phyloP scores from a whole-genome alignment of 2,329 filamentous ascomycete genomes.

The Trichoderma citrinoviride region DNA sequence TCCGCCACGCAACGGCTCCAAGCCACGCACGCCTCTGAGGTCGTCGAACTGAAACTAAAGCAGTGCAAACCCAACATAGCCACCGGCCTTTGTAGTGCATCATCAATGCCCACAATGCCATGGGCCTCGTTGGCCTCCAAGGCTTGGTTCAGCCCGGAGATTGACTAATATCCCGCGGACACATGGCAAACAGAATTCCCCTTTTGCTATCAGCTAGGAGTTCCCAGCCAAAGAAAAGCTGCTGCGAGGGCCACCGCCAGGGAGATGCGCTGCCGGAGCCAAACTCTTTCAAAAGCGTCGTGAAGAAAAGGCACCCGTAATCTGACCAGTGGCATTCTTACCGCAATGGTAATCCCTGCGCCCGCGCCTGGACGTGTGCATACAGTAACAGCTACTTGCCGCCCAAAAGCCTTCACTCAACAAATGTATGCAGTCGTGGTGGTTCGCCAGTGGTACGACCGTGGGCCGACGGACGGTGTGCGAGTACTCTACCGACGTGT shows the following conservation, averaged over 20 bases:
- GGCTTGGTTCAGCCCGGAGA: not conserved
- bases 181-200: not conserved
- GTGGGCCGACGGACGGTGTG: not conserved
- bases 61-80: too few species aligned
- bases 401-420: not conserved
- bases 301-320: not conserved
- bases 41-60: too few species aligned
- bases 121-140: not conserved
- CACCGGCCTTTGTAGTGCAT: not conserved
- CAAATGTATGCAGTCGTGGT: not conserved
- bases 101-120: not conserved
- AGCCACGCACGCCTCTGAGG: not conserved
- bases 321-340: not conserved
- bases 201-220: not conserved
- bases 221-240: not conserved
- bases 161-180: not conserved
- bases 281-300: not conserved
- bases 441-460: not conserved
- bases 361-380: not conserved
- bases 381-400: too few species aligned
- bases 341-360: not conserved
- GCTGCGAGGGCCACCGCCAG: not conserved
- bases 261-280: not conserved
- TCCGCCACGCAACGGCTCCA: constrained; percentile 3
- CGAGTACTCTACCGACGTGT: too few species aligned